Conservation (phyloP, 352 stramenopile genomes). For the Globisporangium cystogenes region DNA sequence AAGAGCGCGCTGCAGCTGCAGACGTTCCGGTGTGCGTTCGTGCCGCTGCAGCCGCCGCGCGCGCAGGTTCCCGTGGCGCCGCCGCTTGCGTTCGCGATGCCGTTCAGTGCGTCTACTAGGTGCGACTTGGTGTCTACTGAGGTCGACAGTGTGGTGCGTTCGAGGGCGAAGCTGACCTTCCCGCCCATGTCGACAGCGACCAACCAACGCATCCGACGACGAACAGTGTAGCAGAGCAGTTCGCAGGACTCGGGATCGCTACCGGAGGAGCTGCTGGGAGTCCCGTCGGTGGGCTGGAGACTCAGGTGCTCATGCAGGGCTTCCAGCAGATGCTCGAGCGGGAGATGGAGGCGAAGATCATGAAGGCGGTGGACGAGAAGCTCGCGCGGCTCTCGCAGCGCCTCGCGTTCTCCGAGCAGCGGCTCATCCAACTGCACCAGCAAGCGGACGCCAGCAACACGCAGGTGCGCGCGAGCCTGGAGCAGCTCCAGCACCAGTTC, state of each 20-base stretch:
- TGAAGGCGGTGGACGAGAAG: conserved; percentile 50
- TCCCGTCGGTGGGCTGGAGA: conserved; percentile 15
- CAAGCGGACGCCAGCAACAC: conserved; percentile 34
- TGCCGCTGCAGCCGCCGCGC: conserved; percentile 18
- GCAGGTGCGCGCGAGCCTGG: conserved; percentile 27
- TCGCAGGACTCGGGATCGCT: conserved; percentile 5
- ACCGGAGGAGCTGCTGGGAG: conserved; percentile 1
- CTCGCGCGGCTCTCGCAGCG: conserved; percentile 44
- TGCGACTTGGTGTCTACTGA: background rate
- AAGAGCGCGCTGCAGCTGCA: conserved; percentile 40
- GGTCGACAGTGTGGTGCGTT: too few relatives aligned
- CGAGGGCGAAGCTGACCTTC: too few relatives aligned
- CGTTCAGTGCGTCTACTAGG: background rate
- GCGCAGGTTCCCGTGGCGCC: conserved; percentile 5
- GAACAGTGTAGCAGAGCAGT: conserved; percentile 2
- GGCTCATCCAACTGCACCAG: conserved; percentile 56
- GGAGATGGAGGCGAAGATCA: conserved; percentile 67
- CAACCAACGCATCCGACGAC: background rate
- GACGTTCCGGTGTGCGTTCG: conserved; percentile 35
- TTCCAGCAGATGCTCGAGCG: conserved; percentile 62
- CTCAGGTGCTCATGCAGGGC: conserved; percentile 33
- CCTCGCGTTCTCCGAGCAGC: conserved; percentile 58
- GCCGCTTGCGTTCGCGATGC: background rate
- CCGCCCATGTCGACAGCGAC: too few relatives aligned
- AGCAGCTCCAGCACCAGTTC: conserved; percentile 42